phyloP scores from a whole-genome alignment of 768 basidiomycete species.

The Phanerodontia chrysosporium region DNA sequence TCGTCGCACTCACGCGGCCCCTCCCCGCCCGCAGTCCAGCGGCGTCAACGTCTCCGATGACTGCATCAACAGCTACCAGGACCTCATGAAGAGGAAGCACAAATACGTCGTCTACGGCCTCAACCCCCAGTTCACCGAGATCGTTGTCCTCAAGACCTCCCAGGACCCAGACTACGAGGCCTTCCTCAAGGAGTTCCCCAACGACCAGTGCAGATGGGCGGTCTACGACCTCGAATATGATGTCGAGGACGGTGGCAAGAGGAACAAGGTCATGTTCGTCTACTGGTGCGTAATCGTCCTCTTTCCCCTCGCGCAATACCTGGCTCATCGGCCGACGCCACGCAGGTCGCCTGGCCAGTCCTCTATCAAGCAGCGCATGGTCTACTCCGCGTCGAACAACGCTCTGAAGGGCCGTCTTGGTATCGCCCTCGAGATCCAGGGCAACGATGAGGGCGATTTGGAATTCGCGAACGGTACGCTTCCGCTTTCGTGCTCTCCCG shows the following conservation, averaged over 20 bases:
- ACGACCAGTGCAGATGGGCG: conserved; percentile 78
- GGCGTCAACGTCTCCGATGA: conserved; percentile 56
- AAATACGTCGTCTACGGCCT: conserved; percentile 85
- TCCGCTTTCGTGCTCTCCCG: neutral
- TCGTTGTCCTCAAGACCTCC: conserved; percentile 71
- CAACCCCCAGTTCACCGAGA: conserved; percentile 57
- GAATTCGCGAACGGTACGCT: conserved; percentile 62
- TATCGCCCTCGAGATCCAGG: conserved; percentile 80
- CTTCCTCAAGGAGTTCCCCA: conserved; percentile 72
- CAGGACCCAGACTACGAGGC: conserved; percentile 52
- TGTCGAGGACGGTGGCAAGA: conserved; percentile 65
- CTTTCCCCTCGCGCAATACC: no score
- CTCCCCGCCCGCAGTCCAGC: conserved; percentile 42
- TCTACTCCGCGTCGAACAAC: conserved; percentile 85
- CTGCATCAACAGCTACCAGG: conserved; percentile 60
- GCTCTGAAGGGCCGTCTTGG: conserved; percentile 74
- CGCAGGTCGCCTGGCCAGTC: conserved; percentile 82
- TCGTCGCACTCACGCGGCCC: neutral
- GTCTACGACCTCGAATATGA: conserved; percentile 89
- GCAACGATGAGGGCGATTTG: conserved; percentile 73
- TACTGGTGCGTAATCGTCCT: conserved; percentile 77
- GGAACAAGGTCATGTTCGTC: conserved; percentile 83
- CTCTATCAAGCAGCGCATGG: conserved; percentile 89
- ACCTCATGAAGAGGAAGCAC: conserved; percentile 63
- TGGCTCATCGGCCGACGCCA: conserved; percentile 4